Base-by-base conservation (phyloP, 306 rosid genomes). In the Dryas drummondii region DNA sequence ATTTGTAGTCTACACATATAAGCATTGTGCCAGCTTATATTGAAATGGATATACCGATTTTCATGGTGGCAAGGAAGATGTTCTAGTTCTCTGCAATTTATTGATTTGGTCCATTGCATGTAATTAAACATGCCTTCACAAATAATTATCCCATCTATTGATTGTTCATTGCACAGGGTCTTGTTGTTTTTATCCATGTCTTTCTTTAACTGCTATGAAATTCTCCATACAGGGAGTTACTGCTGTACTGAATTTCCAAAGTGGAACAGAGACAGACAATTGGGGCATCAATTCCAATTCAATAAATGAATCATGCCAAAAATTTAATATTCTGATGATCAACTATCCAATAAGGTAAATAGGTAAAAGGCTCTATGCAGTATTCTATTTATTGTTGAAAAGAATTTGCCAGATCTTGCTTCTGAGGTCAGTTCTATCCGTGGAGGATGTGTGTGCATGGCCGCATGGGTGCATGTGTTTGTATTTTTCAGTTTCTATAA, bases 191-290 rank as follows among this genome's bases (percentile, higher is more conserved):
- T 26, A 60, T 80, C 70, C 45, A 46, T 76, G 54, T 60, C 65
- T 68, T 66, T 76, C 70, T 73, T 75, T 80, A 52, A 81, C 69
- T 49, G 66, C 47, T 72, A 68, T 63, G 66, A 66, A 80, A 79
- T 79, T 82, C 75, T 58, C 81, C 79, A 75, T 73, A 16, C 90
- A 94, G 98, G 98, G 97, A 76, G 72, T 94, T 79, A 87, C 98
- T 55, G 97, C 98, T 67, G 86, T 91, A 68, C 82, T 94, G 83
- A 94, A 87, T 82, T 94, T 91, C 73, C 98, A 94, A 86, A 82
- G 96, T 85, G 88, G 86, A 84, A 80, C 82, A 73, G 97, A 94
- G 87, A 91, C 98, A 63, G 96, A 91, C 84, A 91, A 91, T 83
- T 94, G 98, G 98, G 97, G 97, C 78, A 81, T 91, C 69, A 74